phyloP scores from a whole-genome alignment of 2,329 filamentous ascomycete genomes.

The Pezicula radicicola region DNA sequence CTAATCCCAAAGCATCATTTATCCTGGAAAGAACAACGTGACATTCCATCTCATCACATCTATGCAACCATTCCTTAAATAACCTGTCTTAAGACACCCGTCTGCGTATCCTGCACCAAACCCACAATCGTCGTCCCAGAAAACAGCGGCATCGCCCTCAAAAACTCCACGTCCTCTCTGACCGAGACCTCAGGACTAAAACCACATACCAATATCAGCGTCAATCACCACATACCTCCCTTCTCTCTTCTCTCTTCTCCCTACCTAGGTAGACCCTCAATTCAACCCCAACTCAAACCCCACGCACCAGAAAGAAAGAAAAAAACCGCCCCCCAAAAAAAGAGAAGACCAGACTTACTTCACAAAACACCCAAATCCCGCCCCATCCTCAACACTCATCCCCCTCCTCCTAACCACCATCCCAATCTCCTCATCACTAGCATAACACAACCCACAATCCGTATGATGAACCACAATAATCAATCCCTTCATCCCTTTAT shows the following conservation, averaged over 20 bases:
- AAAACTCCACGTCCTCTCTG: slow-evolving; percentile 17
- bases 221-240: not conserved
- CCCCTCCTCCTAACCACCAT: slow-evolving; percentile 2
- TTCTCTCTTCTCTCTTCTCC: too few species aligned
- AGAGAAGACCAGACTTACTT: slow-evolving; percentile 4
- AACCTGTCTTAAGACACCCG: slow-evolving; percentile 16
- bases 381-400: slow-evolving; percentile 3
- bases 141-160: slow-evolving; percentile 15
- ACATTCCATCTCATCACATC: not conserved
- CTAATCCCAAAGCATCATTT: not conserved
- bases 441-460: slow-evolving; percentile 14
- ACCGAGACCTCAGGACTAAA: slow-evolving; percentile 16
- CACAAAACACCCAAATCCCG: slow-evolving; percentile 17
- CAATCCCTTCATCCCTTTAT: slow-evolving; percentile 17
- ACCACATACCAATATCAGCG: not conserved
- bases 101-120: slow-evolving; percentile 20
- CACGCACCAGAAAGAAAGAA: not conserved
- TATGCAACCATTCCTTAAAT: not conserved
- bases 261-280: not conserved
- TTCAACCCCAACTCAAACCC: not conserved
- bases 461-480: slow-evolving; percentile 21
- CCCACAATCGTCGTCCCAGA: slow-evolving; percentile 17
- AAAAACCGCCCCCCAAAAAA: not conserved
- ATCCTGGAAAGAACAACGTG: not conserved
- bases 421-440: slow-evolving; percentile 12